Evolutionary conservation across 441 rosid genomes (phyloP).

Genomic region (Viola pubescens): DNA sequence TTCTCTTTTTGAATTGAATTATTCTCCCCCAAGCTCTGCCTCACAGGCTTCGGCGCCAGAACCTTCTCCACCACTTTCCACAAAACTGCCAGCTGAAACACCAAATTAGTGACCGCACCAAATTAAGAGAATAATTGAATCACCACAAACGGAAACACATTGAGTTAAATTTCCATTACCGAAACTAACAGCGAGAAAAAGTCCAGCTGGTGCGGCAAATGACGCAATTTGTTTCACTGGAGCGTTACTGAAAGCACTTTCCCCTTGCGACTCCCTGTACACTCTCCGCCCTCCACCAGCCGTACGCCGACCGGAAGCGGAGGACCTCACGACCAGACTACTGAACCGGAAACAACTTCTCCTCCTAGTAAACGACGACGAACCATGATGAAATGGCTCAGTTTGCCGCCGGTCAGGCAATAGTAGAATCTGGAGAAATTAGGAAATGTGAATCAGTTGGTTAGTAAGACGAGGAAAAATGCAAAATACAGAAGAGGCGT

Average conservation of each 20-base stretch:
- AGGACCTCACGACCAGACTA: slow-evolving; percentile 42
- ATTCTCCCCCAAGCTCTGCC: slow-evolving; percentile 33
- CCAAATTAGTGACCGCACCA: slow-evolving; percentile 39
- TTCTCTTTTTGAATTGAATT: slow-evolving; percentile 39
- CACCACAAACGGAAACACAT: neutral
- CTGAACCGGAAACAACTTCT: slow-evolving; percentile 27
- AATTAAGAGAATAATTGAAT: neutral
- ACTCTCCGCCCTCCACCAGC: slow-evolving; percentile 42
- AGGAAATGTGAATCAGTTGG: slow-evolving; percentile 18
- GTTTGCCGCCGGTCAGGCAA: neutral
- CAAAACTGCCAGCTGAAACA: slow-evolving; percentile 79
- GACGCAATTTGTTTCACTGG: slow-evolving; percentile 57
- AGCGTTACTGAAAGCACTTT: slow-evolving; percentile 33
- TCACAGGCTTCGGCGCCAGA: slow-evolving; percentile 42
- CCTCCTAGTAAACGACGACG: slow-evolving; percentile 16
- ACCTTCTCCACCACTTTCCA: slow-evolving; percentile 74
- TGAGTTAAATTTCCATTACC: slow-evolving; percentile 36
- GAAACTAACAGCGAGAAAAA: slow-evolving; percentile 45
- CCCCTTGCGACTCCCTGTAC: slow-evolving; percentile 53
- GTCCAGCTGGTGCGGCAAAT: slow-evolving; percentile 46
- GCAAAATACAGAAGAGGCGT: neutral
- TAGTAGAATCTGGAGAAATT: neutral
- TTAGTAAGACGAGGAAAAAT: neutral
- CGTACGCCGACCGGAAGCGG: slow-evolving; percentile 17
- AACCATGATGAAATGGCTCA: no score